Evolutionary conservation across 2,329 filamentous ascomycete species (phyloP).

Genomic region (Mollisia scopiformis): DNA sequence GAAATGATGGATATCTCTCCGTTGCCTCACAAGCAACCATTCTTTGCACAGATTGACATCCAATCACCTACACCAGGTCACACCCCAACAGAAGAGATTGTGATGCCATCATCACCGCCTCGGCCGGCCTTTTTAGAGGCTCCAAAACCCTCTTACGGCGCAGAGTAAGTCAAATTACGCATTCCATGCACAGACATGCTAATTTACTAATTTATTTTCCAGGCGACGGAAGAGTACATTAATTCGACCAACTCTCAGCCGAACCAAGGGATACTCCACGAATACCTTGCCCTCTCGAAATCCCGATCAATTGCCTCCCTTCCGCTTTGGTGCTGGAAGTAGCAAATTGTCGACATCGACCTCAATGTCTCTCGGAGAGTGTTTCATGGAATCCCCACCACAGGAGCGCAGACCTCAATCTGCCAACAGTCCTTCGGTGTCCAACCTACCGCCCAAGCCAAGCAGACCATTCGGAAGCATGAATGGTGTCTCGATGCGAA

Average conservation of each 20-base stretch:
- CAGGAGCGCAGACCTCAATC: conserved; percentile 67
- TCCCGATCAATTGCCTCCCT: conserved; percentile 70
- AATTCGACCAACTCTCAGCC: conserved; percentile 73
- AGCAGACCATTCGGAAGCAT: conserved; percentile 68
- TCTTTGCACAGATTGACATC: conserved; percentile 65
- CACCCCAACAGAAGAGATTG: conserved; percentile 45
- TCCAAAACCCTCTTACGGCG: conserved; percentile 47
- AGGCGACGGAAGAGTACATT: conserved; percentile 71
- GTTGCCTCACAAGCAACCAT: conserved; percentile 82
- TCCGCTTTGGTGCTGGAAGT: conserved; percentile 68
- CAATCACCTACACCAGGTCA: conserved; percentile 71
- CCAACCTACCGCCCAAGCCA: conserved; percentile 60
- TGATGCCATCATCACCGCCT: conserved; percentile 59
- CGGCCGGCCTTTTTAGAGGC: conserved; percentile 52
- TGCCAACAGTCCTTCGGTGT: conserved; percentile 60
- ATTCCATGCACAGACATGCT: conserved; percentile 20
- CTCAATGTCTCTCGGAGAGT: conserved; percentile 75
- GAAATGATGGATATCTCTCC: conserved; percentile 95
- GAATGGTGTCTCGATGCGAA: conserved; percentile 58
- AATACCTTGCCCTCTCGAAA: conserved; percentile 64
- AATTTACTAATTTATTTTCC: conserved; percentile 33
- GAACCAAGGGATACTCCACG: conserved; percentile 75
- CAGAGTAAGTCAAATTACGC: conserved; percentile 52
- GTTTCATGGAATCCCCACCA: conserved; percentile 77
- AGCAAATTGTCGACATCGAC: conserved; percentile 53